phyloP scores from a whole-genome alignment of 2,329 filamentous ascomycete species.

The Amylocarpus encephaloides region DNA sequence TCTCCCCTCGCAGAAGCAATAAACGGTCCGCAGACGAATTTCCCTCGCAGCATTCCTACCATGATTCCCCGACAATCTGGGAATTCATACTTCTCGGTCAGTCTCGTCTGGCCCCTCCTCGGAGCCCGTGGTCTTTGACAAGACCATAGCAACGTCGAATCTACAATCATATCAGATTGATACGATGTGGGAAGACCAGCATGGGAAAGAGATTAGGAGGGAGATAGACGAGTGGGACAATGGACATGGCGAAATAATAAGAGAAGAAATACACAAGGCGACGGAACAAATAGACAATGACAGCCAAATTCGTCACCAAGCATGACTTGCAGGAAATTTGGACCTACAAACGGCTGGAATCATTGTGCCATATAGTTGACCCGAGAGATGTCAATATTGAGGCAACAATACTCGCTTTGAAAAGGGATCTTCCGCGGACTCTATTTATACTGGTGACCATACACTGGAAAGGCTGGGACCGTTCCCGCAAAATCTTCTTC shows the following conservation, averaged over 20 bases:
- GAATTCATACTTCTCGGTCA: too few species aligned
- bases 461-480: constrained; percentile 7
- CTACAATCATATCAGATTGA: too few species aligned
- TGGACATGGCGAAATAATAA: not conserved
- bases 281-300: not conserved
- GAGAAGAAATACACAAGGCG: not conserved
- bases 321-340: not conserved
- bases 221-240: not conserved
- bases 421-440: constrained; percentile 3
- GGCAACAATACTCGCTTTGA: not conserved
- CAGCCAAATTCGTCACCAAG: not conserved
- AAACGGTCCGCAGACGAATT: too few species aligned
- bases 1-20: too few species aligned
- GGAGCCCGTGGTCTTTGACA: too few species aligned
- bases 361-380: not conserved
- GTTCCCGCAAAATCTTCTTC: constrained; percentile 6
- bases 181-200: too few species aligned
- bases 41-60: too few species aligned
- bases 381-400: not conserved
- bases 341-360: not conserved
- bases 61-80: too few species aligned
- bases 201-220: too few species aligned
- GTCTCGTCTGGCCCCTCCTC: too few species aligned
- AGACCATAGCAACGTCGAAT: too few species aligned
- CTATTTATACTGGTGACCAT: constrained; percentile 13